Conservation (phyloP, 306 rosid species). For the Sphenostylis stenocarpa region DNA sequence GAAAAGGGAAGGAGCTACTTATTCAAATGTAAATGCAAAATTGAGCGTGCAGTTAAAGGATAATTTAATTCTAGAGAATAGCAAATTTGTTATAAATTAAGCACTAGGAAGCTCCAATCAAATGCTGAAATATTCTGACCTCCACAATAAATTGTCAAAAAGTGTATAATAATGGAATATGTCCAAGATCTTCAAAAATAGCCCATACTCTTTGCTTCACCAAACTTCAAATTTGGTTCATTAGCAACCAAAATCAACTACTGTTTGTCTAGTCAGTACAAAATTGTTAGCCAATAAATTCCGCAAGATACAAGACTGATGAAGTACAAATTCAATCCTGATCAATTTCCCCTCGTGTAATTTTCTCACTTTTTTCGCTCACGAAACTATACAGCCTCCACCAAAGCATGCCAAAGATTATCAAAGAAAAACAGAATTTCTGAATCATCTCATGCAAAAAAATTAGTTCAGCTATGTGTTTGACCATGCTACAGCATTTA, state of each 20-base stretch:
- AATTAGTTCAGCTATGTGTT: neutral
- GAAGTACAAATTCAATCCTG: neutral
- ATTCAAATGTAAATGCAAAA: neutral
- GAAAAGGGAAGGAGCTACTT: neutral
- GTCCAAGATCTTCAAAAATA: neutral
- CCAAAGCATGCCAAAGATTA: neutral
- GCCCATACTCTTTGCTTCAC: constrained; percentile 3
- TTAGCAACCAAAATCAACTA: constrained; percentile 17
- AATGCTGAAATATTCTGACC: neutral
- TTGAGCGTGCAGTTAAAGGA: neutral
- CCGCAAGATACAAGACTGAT: neutral
- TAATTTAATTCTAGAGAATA: neutral
- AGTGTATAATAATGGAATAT: neutral
- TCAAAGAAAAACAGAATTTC: neutral
- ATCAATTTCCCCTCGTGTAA: neutral
- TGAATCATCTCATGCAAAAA: constrained; percentile 5
- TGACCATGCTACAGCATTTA: constrained; percentile 8
- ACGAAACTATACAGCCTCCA: neutral
- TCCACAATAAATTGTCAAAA: neutral
- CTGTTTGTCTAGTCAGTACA: neutral
- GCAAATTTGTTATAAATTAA: neutral
- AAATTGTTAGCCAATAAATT: constrained; percentile 20
- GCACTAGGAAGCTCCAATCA: neutral
- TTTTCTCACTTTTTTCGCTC: neutral
- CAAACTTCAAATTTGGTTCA: constrained; percentile 21